phyloP scores from a whole-genome alignment of 371 early-diverging fungal species.

The Rhizopus sp. region DNA sequence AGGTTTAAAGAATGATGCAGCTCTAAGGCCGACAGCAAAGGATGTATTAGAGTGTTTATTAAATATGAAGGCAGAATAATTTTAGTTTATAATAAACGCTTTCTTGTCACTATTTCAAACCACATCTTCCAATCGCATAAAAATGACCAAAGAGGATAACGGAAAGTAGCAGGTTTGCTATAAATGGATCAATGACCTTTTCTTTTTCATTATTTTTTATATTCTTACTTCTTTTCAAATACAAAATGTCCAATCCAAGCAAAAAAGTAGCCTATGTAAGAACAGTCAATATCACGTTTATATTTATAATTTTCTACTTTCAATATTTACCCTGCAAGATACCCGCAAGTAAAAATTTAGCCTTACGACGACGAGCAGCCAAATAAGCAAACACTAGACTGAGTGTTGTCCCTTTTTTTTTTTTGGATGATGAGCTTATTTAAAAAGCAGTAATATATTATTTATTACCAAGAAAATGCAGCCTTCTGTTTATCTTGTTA shows the following conservation, averaged over 20 bases:
- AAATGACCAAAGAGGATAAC: conserved; percentile 65
- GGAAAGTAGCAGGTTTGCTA: conserved; percentile 72
- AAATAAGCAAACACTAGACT: conserved; percentile 21
- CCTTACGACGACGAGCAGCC: conserved; percentile 24
- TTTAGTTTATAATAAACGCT: conserved; percentile 37
- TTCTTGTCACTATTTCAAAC: conserved; percentile 49
- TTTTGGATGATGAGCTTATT: neutral
- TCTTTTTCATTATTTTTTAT: neutral
- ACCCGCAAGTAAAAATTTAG: conserved; percentile 22
- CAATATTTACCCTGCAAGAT: conserved; percentile 37
- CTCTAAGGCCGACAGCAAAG: conserved; percentile 14
- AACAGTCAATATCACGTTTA: neutral
- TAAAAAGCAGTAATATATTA: neutral
- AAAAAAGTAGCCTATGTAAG: conserved; percentile 51
- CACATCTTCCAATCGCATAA: conserved; percentile 67
- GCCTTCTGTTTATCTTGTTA: conserved; percentile 55
- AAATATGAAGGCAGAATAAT: conserved; percentile 1
- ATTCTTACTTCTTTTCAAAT: conserved; percentile 60
- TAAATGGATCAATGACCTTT: neutral
- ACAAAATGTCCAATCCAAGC: conserved; percentile 76
- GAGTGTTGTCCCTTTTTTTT: conserved; percentile 33
- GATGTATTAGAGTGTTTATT: conserved; percentile 6
- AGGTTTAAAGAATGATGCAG: conserved; percentile 12
- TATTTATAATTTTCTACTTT: neutral
- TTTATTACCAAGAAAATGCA: conserved; percentile 54